These are phyloP conservation scores for Microbotryum saponariae DNA, from an alignment of 1,284 basidiomycete genomes.

Conservation along the genomic window DNA sequence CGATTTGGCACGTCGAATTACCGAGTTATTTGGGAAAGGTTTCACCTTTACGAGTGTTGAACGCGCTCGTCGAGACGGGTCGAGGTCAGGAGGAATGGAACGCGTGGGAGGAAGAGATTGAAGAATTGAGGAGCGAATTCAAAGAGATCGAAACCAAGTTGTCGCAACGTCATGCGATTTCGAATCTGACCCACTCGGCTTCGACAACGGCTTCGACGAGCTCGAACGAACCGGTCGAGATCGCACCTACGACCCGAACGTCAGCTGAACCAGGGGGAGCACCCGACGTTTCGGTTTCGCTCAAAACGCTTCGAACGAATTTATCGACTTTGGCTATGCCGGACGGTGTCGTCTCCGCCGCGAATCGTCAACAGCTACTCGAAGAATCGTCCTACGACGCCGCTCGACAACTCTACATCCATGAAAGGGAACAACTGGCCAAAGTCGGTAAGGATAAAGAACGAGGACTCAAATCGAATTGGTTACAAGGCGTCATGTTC, in stretches of 20 bases:
- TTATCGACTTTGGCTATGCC: slow-evolving; percentile 22
- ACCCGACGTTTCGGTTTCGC: slow-evolving; percentile 23
- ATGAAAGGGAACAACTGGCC: slow-evolving; percentile 56
- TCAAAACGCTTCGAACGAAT: slow-evolving; percentile 27
- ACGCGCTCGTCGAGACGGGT: slow-evolving; percentile 22
- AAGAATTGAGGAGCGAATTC: neutral
- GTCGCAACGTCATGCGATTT: no score
- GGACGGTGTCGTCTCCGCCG: slow-evolving; percentile 25
- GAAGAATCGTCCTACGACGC: slow-evolving; percentile 79
- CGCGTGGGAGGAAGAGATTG: slow-evolving; percentile 23
- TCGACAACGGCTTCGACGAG: slow-evolving; percentile 8
- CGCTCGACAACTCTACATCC: slow-evolving; percentile 62
- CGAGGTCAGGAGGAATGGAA: slow-evolving; percentile 13
- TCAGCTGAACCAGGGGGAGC: neutral
- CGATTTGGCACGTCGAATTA: slow-evolving; percentile 26
- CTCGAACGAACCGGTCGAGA: neutral
- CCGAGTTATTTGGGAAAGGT: slow-evolving; percentile 23
- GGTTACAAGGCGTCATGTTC: slow-evolving; percentile 77
- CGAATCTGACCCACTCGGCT: slow-evolving; percentile 5
- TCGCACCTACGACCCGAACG: no score
- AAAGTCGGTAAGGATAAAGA: slow-evolving; percentile 52
- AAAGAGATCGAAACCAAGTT: neutral
- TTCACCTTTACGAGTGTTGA: slow-evolving; percentile 16
- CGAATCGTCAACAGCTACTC: slow-evolving; percentile 70
- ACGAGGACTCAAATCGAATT: slow-evolving; percentile 48